Percentiles rank a stretch among this genome's conserved stretches.
Evolutionary conservation across 345 rosid genomes (phyloP).

Genomic region (Euphorbia lathyris): DNA sequence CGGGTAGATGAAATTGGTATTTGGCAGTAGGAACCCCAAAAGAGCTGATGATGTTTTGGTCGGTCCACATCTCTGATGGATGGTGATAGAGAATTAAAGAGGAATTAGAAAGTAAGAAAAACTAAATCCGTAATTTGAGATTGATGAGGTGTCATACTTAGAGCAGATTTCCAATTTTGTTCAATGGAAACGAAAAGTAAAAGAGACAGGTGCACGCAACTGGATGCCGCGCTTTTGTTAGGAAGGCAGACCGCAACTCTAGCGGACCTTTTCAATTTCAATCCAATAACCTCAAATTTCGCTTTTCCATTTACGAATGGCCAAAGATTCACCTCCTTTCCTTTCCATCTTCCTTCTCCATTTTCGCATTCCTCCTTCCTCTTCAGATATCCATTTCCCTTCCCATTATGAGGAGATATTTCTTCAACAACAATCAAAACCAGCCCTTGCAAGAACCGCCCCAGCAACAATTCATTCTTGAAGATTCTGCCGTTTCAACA

Average conservation of each 20-base stretch:
- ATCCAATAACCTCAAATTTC: background rate
- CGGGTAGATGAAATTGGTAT: no score
- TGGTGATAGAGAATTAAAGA: no score
- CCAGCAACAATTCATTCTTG: background rate
- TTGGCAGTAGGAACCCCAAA: no score
- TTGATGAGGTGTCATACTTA: no score
- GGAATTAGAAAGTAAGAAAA: no score
- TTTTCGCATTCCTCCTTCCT: no score
- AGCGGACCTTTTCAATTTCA: conserved; percentile 12
- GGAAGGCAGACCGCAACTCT: conserved; percentile 34
- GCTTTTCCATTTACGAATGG: background rate
- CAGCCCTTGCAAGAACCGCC: background rate
- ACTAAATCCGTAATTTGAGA: no score
- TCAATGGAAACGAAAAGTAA: no score
- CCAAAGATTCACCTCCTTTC: background rate
- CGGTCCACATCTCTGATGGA: no score
- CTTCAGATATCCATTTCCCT: background rate
- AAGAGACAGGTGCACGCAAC: background rate
- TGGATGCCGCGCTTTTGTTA: background rate
- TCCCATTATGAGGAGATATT: conserved; percentile 4
- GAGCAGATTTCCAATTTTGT: no score
- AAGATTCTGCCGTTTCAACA: background rate
- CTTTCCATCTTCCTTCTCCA: no score
- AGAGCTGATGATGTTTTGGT: no score
- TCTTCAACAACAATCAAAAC: background rate